Conservation (phyloP, 257 asterid species). For the Prunella vulgaris region DNA sequence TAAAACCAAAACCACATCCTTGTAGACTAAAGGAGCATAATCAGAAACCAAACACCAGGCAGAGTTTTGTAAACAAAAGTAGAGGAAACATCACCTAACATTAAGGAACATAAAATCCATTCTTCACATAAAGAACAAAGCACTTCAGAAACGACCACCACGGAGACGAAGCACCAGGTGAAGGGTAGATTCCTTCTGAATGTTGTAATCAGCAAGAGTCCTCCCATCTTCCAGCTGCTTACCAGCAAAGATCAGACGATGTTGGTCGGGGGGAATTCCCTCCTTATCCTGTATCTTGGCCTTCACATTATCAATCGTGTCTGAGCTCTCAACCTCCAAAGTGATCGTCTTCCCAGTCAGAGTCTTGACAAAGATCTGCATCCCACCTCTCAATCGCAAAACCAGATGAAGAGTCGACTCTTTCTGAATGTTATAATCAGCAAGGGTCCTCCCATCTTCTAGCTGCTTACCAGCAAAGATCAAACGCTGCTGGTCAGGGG, state of each 20-base stretch:
- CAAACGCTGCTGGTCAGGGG: constrained; percentile 25
- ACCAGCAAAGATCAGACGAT: constrained; percentile 17
- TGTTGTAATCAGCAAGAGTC: constrained; percentile 26
- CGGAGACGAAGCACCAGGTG: constrained; percentile 30
- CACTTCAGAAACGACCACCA: constrained; percentile 22
- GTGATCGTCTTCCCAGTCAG: constrained; percentile 23
- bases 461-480: constrained; percentile 34
- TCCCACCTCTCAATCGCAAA: constrained; percentile 27
- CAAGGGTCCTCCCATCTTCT: constrained; percentile 30
- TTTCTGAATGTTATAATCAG: constrained; percentile 25
- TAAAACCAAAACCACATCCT: neutral
- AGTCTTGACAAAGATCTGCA: constrained; percentile 25
- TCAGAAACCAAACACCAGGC: neutral
- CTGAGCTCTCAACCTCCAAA: constrained; percentile 24
- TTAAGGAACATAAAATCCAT: neutral
- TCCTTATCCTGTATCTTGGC: constrained; percentile 28
- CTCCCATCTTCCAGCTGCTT: constrained; percentile 23
- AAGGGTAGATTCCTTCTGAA: constrained; percentile 30
- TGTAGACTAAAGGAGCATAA: neutral
- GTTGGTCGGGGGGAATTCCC: constrained; percentile 24
- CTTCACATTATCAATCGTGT: constrained; percentile 23
- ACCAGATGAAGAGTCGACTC: constrained; percentile 31
- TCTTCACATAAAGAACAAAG: neutral
- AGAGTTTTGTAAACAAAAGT: neutral
- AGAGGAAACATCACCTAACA: neutral